Evolutionary conservation across 1,284 basidiomycete species (phyloP), one percentile per base, ranked within the genome.

Genomic region (Cystobasidium pallidum): DNA sequence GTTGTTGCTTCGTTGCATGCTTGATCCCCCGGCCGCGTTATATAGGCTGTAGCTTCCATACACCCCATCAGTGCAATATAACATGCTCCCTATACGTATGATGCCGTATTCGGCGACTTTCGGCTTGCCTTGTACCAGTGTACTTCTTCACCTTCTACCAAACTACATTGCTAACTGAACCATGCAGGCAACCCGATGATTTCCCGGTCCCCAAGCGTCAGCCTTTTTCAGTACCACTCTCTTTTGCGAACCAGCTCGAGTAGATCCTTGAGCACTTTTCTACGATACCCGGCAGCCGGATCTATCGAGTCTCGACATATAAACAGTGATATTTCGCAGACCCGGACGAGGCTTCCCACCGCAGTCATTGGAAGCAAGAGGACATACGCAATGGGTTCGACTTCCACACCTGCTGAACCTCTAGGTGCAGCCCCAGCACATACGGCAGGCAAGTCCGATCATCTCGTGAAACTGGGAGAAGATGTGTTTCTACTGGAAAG

Each of bases 401-500:
- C 54, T 21, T 34, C 19, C 32, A 17, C 24, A 10, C 19, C 24
- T 43, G 58, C 39, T 30, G 30, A 11, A 24, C 57, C 15, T 19
- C 32, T 21, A n/a, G 34, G 8, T 30, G 39, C 17, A 24, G 57
- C n/a, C n/a, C n/a, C 36, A 24, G 19, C n/a, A 36, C 39, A 26
- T 3, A 61, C n/a, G 39, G 13, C 36, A 26, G n/a, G 4, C 11
- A 19, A 17, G 8, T 36, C 62, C 45, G 32, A 47, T 36, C 30
- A 64, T 47, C 62, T 64, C 10, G 26, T 51, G 2, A 49, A 72
- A 43, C 63, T 72, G 36, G 70, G 62, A 6, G 32, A 66, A 32
- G 62, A 62, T 51, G 70, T 66, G 11, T 72, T 55, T 34, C 63
- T 65, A 6, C 32, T 72, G 19, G 51, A 62, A 24, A 26, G 41